Evolutionary conservation across 2,329 filamentous ascomycete genomes (phyloP).

Genomic region (Stagonosporopsis chrysanthemi): DNA sequence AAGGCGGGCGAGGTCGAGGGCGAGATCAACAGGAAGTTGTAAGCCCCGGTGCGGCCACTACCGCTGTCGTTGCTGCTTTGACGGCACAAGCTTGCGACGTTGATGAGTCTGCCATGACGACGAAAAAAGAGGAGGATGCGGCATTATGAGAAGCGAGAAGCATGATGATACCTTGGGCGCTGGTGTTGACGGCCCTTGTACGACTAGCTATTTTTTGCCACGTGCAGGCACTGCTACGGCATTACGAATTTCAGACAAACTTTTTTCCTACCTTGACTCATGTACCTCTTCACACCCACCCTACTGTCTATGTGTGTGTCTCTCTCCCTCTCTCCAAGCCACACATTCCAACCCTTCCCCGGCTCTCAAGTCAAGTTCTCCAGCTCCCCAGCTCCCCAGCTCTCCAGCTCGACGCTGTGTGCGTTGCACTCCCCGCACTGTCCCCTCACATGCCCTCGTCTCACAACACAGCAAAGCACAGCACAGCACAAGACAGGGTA

Average conservation of each 20-base stretch:
- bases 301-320: too few species aligned
- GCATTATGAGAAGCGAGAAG: neutral
- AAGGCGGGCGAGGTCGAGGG: slow-evolving; percentile 51
- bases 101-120: neutral
- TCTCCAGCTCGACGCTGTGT: too few species aligned
- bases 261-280: too few species aligned
- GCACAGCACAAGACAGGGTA: too few species aligned
- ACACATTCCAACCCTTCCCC: too few species aligned
- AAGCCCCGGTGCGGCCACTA: neutral
- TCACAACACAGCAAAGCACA: too few species aligned
- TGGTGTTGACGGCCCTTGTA: slow-evolving; percentile 10
- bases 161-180: slow-evolving; percentile 12
- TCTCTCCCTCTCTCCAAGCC: too few species aligned
- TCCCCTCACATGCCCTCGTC: too few species aligned
- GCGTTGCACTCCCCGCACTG: too few species aligned
- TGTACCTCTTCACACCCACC: too few species aligned
- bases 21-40: slow-evolving; percentile 51
- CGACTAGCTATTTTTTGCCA: slow-evolving; percentile 11
- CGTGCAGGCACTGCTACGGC: slow-evolving; percentile 1
- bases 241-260: slow-evolving; percentile 19
- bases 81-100: neutral
- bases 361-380: too few species aligned
- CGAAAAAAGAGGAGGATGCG: neutral
- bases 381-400: too few species aligned
- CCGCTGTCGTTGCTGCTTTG: neutral